These are phyloP conservation scores for Penstemon barbatus DNA, from an alignment of 257 asterid genomes.

Conservation along the genomic window DNA sequence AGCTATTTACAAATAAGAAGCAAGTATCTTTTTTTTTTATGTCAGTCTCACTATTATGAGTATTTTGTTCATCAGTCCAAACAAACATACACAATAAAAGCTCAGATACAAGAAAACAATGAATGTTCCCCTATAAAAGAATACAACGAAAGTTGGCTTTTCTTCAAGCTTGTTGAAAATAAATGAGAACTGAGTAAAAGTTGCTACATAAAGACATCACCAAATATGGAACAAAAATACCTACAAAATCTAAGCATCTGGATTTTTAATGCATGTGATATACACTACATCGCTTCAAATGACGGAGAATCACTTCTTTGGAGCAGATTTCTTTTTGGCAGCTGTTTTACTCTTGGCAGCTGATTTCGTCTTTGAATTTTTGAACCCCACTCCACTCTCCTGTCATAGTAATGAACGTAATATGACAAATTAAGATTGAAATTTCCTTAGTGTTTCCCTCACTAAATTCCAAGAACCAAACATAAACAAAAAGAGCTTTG, in stretches of 20 bases:
- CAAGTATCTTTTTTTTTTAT: too few relatives aligned
- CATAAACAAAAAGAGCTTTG: slow-evolving; percentile 20
- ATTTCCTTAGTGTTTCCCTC: neutral
- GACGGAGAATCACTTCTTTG: slow-evolving; percentile 42
- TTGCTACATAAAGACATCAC: neutral
- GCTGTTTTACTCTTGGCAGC: slow-evolving; percentile 40
- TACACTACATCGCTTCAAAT: neutral
- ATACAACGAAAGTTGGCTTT: too few relatives aligned
- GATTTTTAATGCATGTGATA: neutral
- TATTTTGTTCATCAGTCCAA: too few relatives aligned
- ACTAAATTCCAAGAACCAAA: neutral
- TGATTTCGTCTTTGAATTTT: slow-evolving; percentile 49
- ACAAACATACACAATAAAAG: too few relatives aligned
- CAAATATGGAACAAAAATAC: slow-evolving; percentile 19
- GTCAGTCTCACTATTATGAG: too few relatives aligned
- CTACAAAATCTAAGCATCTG: slow-evolving; percentile 17
- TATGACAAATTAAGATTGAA: slow-evolving; percentile 1
- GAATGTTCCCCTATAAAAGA: too few relatives aligned
- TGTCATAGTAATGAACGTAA: slow-evolving; percentile 30
- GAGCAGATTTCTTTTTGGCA: slow-evolving; percentile 40
- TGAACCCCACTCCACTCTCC: slow-evolving; percentile 63
- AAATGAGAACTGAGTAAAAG: slow-evolving; percentile 11
- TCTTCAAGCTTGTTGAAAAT: neutral
- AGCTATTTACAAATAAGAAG: too few relatives aligned
- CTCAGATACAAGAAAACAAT: too few relatives aligned